These are phyloP conservation scores for Ananas comosus DNA, from an alignment of 176 grass and related monocot genomes.

Conservation along the genomic window DNA sequence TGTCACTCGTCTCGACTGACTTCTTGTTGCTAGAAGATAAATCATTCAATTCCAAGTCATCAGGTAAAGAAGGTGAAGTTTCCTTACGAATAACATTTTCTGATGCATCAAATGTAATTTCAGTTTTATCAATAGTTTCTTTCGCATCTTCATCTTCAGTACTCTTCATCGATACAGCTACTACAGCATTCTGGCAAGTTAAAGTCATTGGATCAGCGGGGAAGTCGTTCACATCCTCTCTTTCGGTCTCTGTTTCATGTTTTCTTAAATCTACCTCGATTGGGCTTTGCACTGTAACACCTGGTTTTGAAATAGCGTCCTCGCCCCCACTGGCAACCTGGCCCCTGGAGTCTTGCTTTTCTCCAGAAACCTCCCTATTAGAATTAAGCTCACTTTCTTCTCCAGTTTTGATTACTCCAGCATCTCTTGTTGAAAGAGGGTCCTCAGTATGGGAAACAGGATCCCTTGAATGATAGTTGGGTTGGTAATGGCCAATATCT, in stretches of 20 bases:
- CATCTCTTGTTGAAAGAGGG: constrained; percentile 20
- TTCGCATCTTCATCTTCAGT: constrained; percentile 16
- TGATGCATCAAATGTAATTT: constrained; percentile 27
- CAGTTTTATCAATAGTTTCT: constrained; percentile 15
- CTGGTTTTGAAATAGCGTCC: constrained; percentile 19
- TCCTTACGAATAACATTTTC: constrained; percentile 14
- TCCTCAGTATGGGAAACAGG: constrained; percentile 19
- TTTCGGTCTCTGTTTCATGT: constrained; percentile 18
- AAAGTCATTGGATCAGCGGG: constrained; percentile 12
- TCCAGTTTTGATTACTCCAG: constrained; percentile 23
- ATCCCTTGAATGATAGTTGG: constrained; percentile 19
- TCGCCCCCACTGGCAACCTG: constrained; percentile 20
- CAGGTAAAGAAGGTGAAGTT: constrained; percentile 24
- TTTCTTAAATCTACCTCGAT: constrained; percentile 21
- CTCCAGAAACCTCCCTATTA: constrained; percentile 26
- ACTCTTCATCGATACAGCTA: constrained; percentile 6
- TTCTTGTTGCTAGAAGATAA: constrained; percentile 15
- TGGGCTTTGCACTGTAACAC: constrained; percentile 21
- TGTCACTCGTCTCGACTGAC: constrained; percentile 20
- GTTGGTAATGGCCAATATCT: constrained; percentile 15
- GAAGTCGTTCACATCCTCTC: constrained; percentile 4
- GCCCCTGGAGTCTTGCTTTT: constrained; percentile 24
- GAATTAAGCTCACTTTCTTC: constrained; percentile 29
- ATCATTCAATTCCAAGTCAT: constrained; percentile 15
- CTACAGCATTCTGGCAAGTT: not conserved